Evolutionary conservation across 2,329 filamentous ascomycete species (phyloP).

Genomic region (Periglandula ipomoeae): DNA sequence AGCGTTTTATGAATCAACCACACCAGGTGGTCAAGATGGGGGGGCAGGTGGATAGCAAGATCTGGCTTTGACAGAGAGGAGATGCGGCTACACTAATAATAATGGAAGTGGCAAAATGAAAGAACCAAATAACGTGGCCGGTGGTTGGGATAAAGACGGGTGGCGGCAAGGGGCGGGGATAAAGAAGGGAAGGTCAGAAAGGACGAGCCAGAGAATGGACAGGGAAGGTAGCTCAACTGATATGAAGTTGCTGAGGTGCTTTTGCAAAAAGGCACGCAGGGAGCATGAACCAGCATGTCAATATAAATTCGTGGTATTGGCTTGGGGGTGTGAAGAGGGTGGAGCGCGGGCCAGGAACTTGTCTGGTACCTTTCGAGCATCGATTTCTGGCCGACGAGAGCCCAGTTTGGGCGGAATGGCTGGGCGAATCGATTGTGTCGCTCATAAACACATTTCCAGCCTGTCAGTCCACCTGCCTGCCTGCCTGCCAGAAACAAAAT

Average conservation of each 20-base stretch:
- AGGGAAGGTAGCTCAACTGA: conserved; percentile 2
- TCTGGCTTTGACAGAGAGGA: not conserved
- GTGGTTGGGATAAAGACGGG: conserved; percentile 3
- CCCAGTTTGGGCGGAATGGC: too few relatives aligned
- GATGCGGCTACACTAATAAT: conserved; percentile 1
- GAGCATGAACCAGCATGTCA: not conserved
- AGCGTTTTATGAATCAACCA: not conserved
- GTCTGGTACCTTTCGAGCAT: not conserved
- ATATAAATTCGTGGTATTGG: not conserved
- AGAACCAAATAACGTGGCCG: not conserved
- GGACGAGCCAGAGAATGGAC: not conserved
- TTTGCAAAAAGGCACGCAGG: not conserved
- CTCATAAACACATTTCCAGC: too few relatives aligned
- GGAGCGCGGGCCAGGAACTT: not conserved
- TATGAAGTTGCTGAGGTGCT: not conserved
- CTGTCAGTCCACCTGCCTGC: too few relatives aligned
- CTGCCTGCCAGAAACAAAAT: too few relatives aligned
- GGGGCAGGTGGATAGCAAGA: not conserved
- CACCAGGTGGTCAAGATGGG: not conserved
- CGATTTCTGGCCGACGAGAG: not conserved
- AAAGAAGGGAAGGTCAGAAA: conserved; percentile 1
- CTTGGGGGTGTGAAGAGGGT: not conserved
- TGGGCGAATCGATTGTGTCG: not conserved
- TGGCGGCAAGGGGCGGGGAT: conserved; percentile 5
- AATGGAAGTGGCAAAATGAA: not conserved